A percentile compares a stretch with the other conserved stretches of the same genome.
Conservation (phyloP, 192 early-diverging fungal species). For the Diversispora epigaea region DNA sequence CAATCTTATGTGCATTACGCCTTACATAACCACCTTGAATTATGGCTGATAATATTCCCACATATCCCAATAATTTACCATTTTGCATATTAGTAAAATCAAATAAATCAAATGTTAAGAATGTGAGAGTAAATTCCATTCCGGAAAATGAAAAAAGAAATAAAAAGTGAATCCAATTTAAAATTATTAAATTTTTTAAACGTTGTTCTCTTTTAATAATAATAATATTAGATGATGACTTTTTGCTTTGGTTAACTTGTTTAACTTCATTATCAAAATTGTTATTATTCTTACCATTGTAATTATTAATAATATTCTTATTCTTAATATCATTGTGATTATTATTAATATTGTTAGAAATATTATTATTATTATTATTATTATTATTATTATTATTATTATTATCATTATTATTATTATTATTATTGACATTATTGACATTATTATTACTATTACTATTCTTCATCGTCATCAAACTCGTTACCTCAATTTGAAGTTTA, state of each 20-base stretch:
- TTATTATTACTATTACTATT: neutral
- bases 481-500: slow-evolving; percentile 27
- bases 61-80: slow-evolving; percentile 81
- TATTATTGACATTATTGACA: neutral
- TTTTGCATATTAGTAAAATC: slow-evolving; percentile 84
- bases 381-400: neutral
- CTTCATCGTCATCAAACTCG: neutral
- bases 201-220: neutral
- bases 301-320: too few relatives aligned
- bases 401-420: neutral
- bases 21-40: slow-evolving; percentile 95
- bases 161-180: slow-evolving; percentile 78
- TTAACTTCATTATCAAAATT: too few relatives aligned
- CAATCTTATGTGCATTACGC: slow-evolving; percentile 60
- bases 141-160: slow-evolving; percentile 94
- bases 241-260: too few relatives aligned
- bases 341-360: too few relatives aligned
- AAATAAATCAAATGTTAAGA: slow-evolving; percentile 92
- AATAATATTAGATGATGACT: too few relatives aligned
- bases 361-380: too few relatives aligned
- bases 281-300: too few relatives aligned
- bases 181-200: slow-evolving; percentile 40
- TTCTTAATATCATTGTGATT: too few relatives aligned
- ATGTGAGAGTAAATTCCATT: slow-evolving; percentile 98
- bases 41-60: slow-evolving; percentile 83